Conservation (phyloP, 352 stramenopile genomes). For the Phytophthora foliorum region DNA sequence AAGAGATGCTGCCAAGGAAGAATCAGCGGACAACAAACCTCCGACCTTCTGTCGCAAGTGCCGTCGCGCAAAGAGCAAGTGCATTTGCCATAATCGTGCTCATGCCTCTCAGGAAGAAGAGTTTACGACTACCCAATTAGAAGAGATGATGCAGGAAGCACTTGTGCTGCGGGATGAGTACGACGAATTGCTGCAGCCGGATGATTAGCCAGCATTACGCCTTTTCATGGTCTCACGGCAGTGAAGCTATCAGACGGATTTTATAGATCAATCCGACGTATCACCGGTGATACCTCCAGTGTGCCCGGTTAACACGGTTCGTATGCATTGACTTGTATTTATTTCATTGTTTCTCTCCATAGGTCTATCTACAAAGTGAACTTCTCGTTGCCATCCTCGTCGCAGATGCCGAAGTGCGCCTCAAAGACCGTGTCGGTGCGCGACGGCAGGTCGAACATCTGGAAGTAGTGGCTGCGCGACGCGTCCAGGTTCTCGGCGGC, state of each 20-base stretch:
- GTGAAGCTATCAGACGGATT: slow-evolving; percentile 1
- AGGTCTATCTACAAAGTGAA: slow-evolving; percentile 41
- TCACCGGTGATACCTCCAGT: background rate
- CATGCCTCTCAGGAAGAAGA: slow-evolving; percentile 39
- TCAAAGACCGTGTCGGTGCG: slow-evolving; percentile 54
- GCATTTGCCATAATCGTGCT: slow-evolving; percentile 52
- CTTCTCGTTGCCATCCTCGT: slow-evolving; percentile 42
- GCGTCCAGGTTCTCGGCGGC: slow-evolving; percentile 37
- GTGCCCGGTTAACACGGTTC: background rate
- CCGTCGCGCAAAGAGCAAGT: slow-evolving; percentile 67
- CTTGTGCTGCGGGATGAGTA: slow-evolving; percentile 76
- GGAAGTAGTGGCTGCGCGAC: slow-evolving; percentile 63
- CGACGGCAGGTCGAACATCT: slow-evolving; percentile 68
- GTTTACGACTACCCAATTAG: slow-evolving; percentile 64
- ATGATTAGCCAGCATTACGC: slow-evolving; percentile 14
- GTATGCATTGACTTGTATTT: background rate
- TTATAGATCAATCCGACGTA: slow-evolving; percentile 29
- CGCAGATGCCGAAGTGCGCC: slow-evolving; percentile 58
- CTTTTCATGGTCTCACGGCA: background rate
- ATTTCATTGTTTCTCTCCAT: background rate
- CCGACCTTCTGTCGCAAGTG: slow-evolving; percentile 76
- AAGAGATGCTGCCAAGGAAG: slow-evolving; percentile 22
- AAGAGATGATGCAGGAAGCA: slow-evolving; percentile 78
- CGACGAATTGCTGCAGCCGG: slow-evolving; percentile 70
- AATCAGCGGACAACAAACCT: slow-evolving; percentile 1